These are phyloP conservation scores for Phialemoniopsis sp. DNA, from an alignment of 2,329 filamentous ascomycete genomes.

Conservation along the genomic window DNA sequence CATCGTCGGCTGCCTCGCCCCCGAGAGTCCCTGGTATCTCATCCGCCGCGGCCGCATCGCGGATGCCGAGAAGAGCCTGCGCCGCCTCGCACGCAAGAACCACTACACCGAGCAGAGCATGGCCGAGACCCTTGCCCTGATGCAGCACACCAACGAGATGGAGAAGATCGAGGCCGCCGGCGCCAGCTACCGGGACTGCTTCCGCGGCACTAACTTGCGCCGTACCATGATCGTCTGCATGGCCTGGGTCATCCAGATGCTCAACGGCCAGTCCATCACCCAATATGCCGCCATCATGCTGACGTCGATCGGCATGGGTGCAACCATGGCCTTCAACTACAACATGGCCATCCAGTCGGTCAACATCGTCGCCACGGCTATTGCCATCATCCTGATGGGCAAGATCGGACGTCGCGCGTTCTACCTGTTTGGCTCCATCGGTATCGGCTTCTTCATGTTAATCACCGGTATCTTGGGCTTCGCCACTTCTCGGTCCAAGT, in stretches of 20 bases:
- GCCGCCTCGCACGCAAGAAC: slow-evolving; percentile 10
- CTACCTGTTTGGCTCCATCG: slow-evolving; percentile 9
- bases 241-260: slow-evolving; percentile 19
- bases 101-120: slow-evolving; percentile 32
- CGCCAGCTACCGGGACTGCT: slow-evolving; percentile 30
- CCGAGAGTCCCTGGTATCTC: slow-evolving; percentile 33
- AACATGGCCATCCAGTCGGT: slow-evolving; percentile 45
- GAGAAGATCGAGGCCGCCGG: slow-evolving; percentile 23
- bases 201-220: slow-evolving; percentile 27
- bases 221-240: slow-evolving; percentile 22
- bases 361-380: slow-evolving; percentile 32
- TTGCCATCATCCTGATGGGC: slow-evolving; percentile 29
- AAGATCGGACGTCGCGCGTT: slow-evolving; percentile 10
- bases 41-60: slow-evolving; percentile 23
- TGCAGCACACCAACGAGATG: slow-evolving; percentile 32
- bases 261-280: slow-evolving; percentile 40
- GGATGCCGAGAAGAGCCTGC: slow-evolving; percentile 13
- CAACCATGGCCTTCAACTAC: slow-evolving; percentile 34
- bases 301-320: slow-evolving; percentile 41
- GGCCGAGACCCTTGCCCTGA: slow-evolving; percentile 30
- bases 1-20: slow-evolving; percentile 23
- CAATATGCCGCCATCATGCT: slow-evolving; percentile 50
- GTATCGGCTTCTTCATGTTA: slow-evolving; percentile 9
- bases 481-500: slow-evolving; percentile 23
- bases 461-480: slow-evolving; percentile 13